Percentiles rank a stretch among this genome's conserved stretches.
Conservation (phyloP, 441 rosid genomes). For the Mallotus japonicus region DNA sequence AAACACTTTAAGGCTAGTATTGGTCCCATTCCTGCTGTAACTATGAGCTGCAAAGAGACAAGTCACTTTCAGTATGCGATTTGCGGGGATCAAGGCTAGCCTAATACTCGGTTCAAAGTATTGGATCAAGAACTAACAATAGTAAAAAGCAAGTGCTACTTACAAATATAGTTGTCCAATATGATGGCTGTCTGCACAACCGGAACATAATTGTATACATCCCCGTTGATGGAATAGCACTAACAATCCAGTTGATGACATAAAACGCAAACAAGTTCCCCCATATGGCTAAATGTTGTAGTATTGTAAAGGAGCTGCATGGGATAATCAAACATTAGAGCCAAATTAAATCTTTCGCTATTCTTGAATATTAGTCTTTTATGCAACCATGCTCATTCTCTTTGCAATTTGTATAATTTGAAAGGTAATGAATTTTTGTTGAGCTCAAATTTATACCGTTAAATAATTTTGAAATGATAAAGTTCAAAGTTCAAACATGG, state of each 20-base stretch:
- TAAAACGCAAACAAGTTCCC: slow-evolving; percentile 86
- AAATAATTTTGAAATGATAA: background rate
- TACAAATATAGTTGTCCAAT: slow-evolving; percentile 88
- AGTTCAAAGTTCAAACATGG: background rate
- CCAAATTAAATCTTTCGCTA: slow-evolving; percentile 1
- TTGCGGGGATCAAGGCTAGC: background rate
- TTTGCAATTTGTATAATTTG: background rate
- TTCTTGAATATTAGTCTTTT: background rate
- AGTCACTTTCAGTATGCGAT: background rate
- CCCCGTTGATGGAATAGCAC: slow-evolving; percentile 82
- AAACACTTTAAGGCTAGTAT: slow-evolving; percentile 82
- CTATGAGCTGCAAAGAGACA: slow-evolving; percentile 66
- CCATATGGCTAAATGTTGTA: slow-evolving; percentile 95
- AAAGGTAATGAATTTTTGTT: background rate
- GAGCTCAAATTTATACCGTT: background rate
- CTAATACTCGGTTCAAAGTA: background rate
- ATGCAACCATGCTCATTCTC: background rate
- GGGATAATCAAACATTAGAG: slow-evolving; percentile 14
- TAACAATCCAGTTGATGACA: slow-evolving; percentile 75
- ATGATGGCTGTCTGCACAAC: slow-evolving; percentile 75
- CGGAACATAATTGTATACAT: slow-evolving; percentile 98
- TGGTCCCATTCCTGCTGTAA: slow-evolving; percentile 94
- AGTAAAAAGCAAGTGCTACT: slow-evolving; percentile 29
- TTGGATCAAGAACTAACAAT: background rate
- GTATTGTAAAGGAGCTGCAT: slow-evolving; percentile 84